phyloP scores from a whole-genome alignment of 1,139 yeast genomes.

The Suhomyces ambrosiae region DNA sequence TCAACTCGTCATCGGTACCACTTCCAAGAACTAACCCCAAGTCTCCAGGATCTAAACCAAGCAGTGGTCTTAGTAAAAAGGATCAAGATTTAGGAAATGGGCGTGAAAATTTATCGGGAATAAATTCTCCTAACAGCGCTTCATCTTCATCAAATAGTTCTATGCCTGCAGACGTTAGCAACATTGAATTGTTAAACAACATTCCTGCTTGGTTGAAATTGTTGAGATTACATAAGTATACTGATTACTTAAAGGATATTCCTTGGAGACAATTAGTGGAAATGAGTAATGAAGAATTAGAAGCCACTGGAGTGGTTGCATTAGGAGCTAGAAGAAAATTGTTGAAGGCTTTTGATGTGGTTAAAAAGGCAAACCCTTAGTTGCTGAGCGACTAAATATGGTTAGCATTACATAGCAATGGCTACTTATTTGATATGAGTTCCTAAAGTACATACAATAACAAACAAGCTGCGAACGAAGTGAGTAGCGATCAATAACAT shows the following conservation, averaged over 20 bases:
- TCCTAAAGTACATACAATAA: conserved; percentile 1
- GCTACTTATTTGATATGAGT: conserved; percentile 14
- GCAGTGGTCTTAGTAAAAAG: conserved; percentile 12
- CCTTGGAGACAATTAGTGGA: conserved; percentile 80
- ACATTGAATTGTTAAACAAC: conserved; percentile 65
- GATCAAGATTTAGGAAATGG: conserved; percentile 9
- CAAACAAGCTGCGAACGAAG: too few species aligned
- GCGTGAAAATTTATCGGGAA: conserved; percentile 19
- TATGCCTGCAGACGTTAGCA: conserved; percentile 68
- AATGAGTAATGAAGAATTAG: conserved; percentile 68
- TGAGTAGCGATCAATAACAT: too few species aligned
- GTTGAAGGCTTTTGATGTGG: conserved; percentile 86
- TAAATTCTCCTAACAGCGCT: conserved; percentile 15
- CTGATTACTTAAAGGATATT: conserved; percentile 74
- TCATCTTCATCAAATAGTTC: conserved; percentile 25
- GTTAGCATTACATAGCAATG: background rate
- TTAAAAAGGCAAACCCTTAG: conserved; percentile 35
- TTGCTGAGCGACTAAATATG: conserved; percentile 5
- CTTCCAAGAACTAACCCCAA: conserved; percentile 21
- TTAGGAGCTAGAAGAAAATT: conserved; percentile 93
- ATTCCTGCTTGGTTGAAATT: conserved; percentile 93
- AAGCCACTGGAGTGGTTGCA: conserved; percentile 83
- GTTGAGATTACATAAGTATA: conserved; percentile 88
- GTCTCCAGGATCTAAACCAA: conserved; percentile 12
- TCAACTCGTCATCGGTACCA: conserved; percentile 45